Evolutionary conservation across 148 eudicot species (phyloP), one percentile per base, ranked within the genome.

Genomic region (Rhododendron ovatum): DNA sequence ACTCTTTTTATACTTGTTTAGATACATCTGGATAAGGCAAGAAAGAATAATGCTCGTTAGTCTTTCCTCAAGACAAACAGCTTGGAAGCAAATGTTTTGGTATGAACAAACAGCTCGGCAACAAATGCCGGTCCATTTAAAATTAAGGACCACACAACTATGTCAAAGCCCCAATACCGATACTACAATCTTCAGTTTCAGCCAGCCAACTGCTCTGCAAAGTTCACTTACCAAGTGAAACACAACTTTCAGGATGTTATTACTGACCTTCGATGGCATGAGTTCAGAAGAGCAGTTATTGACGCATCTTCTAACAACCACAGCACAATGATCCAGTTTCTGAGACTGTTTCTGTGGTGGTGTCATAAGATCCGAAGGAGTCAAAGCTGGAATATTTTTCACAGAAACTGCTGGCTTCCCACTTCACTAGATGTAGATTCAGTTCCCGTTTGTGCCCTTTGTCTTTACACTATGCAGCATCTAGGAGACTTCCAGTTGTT

Each of bases 181-280:
- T 84, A 35, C 85, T 3, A 74, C 79, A 12, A 47, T 84, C 80
- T 84, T 22, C 65, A 73, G 67, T 74, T 74, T 48, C 59, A 83
- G 59, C 41, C 80, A 76, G 59, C 17, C 3, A 50, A 35, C 73
- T 84, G 61, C 20, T 51, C 45, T 28, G 10, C 47, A 47, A 71
- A 22, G 35, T 48, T 84, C 80, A 33, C 37, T 75, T 10, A 4
- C n/a, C 35, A 48, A 30, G 33, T 7, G 43, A 15, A 20, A 48
- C 63, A 20, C 5, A 4, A n/a, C 28, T 28, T 53, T 24, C 7
- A 18, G 14, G 85, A 71, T 47, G 20, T 9, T 83, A 28, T n/a
- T 47, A 26, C 35, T 48, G 47, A 84, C 33, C 80, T 18, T 30
- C 11, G 79, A 84, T 73, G 53, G 37, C 57, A 43, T 67, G 57